Evolutionary conservation across 352 stramenopile genomes (phyloP), one percentile per base, ranked within the genome.

Genomic region (Pythium oligandrum): DNA sequence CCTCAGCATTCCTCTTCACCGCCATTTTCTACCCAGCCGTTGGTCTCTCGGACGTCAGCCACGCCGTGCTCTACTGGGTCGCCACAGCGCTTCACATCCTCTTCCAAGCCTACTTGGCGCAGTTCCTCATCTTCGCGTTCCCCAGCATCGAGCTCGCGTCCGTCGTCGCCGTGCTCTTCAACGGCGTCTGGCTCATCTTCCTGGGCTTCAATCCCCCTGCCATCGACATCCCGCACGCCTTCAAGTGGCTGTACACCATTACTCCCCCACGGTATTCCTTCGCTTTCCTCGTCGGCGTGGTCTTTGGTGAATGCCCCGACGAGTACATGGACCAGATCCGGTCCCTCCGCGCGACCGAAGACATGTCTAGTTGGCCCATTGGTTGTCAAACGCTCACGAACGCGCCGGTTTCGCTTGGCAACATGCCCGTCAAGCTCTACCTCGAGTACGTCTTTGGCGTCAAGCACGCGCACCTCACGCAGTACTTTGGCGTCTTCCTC

Each of bases 391-490:
- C 63, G 1, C 61, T 93, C 40, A 64, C 48, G 3, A 65, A 79
- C 34, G 75, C 76, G 31, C 83, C 83, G 34, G 57, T 60, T 2
- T 56, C 59, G 2, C 56, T 87, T 10, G 61, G 65, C 11, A 53
- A 65, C 12, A 64, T 79, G 33, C 64, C 73, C 9, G 60, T 90
- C 53, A 67, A 81, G 52, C 40, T 56, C 49, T 93, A 89, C 66
- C 57, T 89, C 34, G 69, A 83, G 34, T 4, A 55, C 40, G 65
- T 86, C 4, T 93, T 87, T 31, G 68, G 66, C 9, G 75, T 85
- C 37, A 59, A 75, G 51, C 59, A 79, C 54, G 59, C 77, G 12
- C 61, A 90, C 59, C 62, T 76, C 1, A 45, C 44, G 34, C 50
- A 58, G 38, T 78, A 85, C 44, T 64, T 88, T 1, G 54, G 44